Conservation (phyloP, 2,329 filamentous ascomycete genomes). For the Alternaria incomplexa region DNA sequence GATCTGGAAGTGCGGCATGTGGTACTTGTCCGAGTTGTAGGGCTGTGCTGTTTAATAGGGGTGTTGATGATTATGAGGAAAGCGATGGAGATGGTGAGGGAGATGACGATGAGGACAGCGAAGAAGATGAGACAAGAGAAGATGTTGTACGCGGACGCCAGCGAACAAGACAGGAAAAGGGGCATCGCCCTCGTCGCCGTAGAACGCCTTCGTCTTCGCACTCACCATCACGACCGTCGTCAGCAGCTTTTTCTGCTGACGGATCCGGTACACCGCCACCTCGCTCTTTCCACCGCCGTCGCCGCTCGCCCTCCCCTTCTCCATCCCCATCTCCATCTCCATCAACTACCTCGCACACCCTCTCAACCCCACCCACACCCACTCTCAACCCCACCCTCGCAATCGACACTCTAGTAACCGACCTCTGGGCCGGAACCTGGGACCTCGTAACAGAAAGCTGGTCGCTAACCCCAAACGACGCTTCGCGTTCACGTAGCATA, state of each 20-base stretch:
- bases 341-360: not conserved
- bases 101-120: not conserved
- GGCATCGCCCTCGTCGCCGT: not conserved
- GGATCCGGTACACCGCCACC: not conserved
- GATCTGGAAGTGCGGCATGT: not conserved
- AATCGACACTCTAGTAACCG: not conserved
- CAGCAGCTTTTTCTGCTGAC: not conserved
- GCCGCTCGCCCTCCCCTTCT: not conserved
- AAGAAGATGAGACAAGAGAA: not conserved
- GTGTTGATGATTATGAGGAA: not conserved
- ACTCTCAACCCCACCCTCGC: not conserved
- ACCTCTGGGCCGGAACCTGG: slow-evolving; percentile 3
- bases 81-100: not conserved
- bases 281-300: not conserved
- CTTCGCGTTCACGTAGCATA: not conserved
- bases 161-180: not conserved
- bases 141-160: not conserved
- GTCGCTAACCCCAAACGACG: not conserved
- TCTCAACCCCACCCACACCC: not conserved
- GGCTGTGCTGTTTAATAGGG: not conserved
- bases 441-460: not conserved
- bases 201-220: not conserved
- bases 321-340: not conserved
- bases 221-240: not conserved
- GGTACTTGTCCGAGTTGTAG: not conserved